A percentile compares a stretch with the other conserved stretches of the same genome.
Conservation (phyloP, 2,329 filamentous ascomycete species). For the Venturia pyrina region DNA sequence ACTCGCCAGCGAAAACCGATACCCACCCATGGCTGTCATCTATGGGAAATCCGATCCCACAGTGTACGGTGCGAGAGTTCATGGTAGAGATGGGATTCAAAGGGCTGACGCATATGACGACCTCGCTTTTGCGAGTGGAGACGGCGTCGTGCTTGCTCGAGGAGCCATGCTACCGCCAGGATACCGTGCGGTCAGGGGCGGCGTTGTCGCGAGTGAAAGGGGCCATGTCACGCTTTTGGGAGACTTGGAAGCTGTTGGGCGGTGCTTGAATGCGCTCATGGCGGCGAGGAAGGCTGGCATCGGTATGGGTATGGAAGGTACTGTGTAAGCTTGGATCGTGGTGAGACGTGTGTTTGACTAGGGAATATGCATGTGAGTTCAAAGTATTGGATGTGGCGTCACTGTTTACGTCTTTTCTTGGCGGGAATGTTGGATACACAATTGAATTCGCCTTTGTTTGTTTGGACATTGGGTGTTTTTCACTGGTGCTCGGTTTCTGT, state of each 20-base stretch:
- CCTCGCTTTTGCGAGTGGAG: conserved; percentile 74
- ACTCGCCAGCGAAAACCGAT: conserved; percentile 57
- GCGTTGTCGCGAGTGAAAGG: conserved; percentile 67
- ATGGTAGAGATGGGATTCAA: conserved; percentile 61
- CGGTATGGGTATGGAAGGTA: conserved; percentile 31
- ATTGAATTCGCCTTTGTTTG: neutral
- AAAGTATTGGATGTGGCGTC: neutral
- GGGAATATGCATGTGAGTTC: neutral
- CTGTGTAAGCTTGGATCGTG: neutral
- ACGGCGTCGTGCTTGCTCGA: conserved; percentile 78
- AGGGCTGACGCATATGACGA: conserved; percentile 75
- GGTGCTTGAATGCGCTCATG: conserved; percentile 58
- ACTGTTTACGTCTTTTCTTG: neutral
- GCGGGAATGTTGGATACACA: neutral
- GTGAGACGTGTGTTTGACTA: neutral
- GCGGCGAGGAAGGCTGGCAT: conserved; percentile 65
- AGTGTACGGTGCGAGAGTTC: conserved; percentile 69
- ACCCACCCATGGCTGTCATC: conserved; percentile 73
- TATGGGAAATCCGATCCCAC: conserved; percentile 84
- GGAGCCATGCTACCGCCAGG: conserved; percentile 78
- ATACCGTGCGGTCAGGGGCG: conserved; percentile 63
- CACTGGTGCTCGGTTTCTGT: neutral
- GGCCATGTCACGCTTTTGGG: conserved; percentile 84
- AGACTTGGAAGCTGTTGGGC: conserved; percentile 71
- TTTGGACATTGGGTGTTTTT: neutral